A percentile compares a stretch with the other conserved stretches of the same genome.
phyloP scores from a whole-genome alignment of 169 alveolate species.

The Plasmodium ovale region DNA sequence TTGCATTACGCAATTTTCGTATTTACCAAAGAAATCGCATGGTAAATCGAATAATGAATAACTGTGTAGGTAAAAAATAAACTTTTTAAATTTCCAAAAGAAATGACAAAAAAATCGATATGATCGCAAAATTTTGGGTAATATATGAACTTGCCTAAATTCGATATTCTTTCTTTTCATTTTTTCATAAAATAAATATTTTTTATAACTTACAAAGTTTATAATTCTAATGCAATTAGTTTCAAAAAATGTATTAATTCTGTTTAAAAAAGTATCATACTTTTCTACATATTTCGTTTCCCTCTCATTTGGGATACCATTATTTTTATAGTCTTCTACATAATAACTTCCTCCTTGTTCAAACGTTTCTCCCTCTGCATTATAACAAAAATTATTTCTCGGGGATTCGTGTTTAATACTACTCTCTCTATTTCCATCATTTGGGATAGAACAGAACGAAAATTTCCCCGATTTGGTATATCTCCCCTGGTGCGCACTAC shows the following conservation, averaged over 20 bases:
- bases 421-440: not conserved
- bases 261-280: conserved; percentile 25
- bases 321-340: conserved; percentile 13
- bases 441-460: not conserved
- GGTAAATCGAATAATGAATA: conserved; percentile 6
- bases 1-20: conserved; percentile 2
- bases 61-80: conserved; percentile 48
- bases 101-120: conserved; percentile 43
- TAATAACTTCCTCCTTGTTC: not conserved
- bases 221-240: conserved; percentile 39
- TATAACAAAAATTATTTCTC: not conserved
- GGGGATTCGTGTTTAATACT: not conserved
- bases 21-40: conserved; percentile 14
- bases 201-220: conserved; percentile 56
- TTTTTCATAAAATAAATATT: conserved; percentile 16
- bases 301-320: not conserved
- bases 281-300: conserved; percentile 9
- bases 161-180: not conserved
- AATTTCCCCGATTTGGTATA: not conserved
- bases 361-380: not conserved
- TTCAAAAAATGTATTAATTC: conserved; percentile 24
- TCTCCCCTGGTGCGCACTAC: not conserved
- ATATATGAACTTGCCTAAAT: conserved; percentile 2
- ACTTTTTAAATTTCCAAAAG: conserved; percentile 48
- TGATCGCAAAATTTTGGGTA: conserved; percentile 34